phyloP scores from a whole-genome alignment of 805 yeast genomes.

The Starmerella stigmatis region DNA sequence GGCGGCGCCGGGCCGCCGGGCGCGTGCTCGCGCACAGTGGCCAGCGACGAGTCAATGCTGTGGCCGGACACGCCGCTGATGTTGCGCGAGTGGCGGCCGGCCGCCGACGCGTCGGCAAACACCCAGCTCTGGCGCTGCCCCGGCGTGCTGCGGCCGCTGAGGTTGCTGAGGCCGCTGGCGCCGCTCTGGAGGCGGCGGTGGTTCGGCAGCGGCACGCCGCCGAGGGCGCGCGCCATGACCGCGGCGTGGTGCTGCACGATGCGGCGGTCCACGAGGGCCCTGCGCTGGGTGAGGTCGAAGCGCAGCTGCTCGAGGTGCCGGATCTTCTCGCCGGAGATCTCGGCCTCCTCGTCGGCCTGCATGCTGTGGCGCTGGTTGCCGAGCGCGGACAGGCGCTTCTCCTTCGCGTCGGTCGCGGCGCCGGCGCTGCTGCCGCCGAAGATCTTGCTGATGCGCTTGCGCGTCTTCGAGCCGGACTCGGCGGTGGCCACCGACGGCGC shows the following conservation, averaged over 20 bases:
- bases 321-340: slow-evolving; percentile 16
- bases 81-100: slow-evolving; percentile 2
- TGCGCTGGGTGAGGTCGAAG: slow-evolving; percentile 13
- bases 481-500: neutral
- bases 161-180: slow-evolving; percentile 3
- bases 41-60: slow-evolving; percentile 3
- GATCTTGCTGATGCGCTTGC: slow-evolving; percentile 5
- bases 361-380: slow-evolving; percentile 19
- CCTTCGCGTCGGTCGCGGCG: neutral
- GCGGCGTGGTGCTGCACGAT: slow-evolving; percentile 24
- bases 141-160: slow-evolving; percentile 1
- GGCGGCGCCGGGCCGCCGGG: neutral
- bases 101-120: slow-evolving; percentile 11
- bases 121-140: slow-evolving; percentile 17
- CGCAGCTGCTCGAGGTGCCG: slow-evolving; percentile 15
- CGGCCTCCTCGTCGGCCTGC: slow-evolving; percentile 26
- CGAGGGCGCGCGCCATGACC: slow-evolving; percentile 20
- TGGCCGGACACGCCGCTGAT: neutral
- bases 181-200: slow-evolving; percentile 17
- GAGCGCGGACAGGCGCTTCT: slow-evolving; percentile 4
- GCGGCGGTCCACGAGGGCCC: slow-evolving; percentile 14
- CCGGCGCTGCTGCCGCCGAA: neutral
- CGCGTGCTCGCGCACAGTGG: slow-evolving; percentile 1
- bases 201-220: slow-evolving; percentile 19
- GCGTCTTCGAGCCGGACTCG: neutral